phyloP scores from a whole-genome alignment of 2,329 filamentous ascomycete species.

The Aspergillus fumigatus region DNA sequence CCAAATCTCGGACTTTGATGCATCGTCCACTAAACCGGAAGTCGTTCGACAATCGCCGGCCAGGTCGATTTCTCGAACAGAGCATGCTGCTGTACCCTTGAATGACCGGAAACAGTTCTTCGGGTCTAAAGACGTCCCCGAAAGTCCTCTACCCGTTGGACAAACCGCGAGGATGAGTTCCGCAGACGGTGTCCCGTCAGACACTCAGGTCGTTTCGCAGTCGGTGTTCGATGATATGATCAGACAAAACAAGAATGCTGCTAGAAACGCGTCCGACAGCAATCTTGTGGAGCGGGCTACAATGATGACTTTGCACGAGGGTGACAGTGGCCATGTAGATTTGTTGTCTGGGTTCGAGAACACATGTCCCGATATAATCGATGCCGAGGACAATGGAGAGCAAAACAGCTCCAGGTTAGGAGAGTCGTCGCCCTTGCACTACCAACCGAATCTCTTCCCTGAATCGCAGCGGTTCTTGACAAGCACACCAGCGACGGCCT shows the following conservation, averaged over 20 bases:
- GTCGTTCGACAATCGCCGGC: conserved; percentile 3
- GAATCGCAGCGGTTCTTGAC: conserved; percentile 45
- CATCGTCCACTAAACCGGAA: not conserved
- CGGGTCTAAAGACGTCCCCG: conserved; percentile 14
- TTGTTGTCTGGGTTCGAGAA: conserved; percentile 37
- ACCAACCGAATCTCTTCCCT: conserved; percentile 39
- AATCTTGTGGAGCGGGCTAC: conserved; percentile 30
- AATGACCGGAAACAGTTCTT: conserved; percentile 11
- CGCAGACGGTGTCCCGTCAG: conserved; percentile 31
- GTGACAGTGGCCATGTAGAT: conserved; percentile 42
- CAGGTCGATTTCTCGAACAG: conserved; percentile 4
- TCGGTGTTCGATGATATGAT: conserved; percentile 41
- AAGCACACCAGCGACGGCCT: conserved; percentile 38
- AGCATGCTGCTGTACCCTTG: conserved; percentile 16
- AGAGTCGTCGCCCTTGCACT: conserved; percentile 35
- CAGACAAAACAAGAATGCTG: conserved; percentile 30
- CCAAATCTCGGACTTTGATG: not conserved
- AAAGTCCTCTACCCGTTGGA: conserved; percentile 12
- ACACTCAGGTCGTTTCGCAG: conserved; percentile 44
- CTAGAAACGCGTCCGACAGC: conserved; percentile 18
- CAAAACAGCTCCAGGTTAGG: conserved; percentile 28
- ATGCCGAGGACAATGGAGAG: conserved; percentile 50
- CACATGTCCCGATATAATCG: conserved; percentile 15
- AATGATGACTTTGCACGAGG: conserved; percentile 36
- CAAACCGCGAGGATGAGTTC: conserved; percentile 30